phyloP scores from a whole-genome alignment of 73 alveolate species.

The Durusdinium trenchii region DNA sequence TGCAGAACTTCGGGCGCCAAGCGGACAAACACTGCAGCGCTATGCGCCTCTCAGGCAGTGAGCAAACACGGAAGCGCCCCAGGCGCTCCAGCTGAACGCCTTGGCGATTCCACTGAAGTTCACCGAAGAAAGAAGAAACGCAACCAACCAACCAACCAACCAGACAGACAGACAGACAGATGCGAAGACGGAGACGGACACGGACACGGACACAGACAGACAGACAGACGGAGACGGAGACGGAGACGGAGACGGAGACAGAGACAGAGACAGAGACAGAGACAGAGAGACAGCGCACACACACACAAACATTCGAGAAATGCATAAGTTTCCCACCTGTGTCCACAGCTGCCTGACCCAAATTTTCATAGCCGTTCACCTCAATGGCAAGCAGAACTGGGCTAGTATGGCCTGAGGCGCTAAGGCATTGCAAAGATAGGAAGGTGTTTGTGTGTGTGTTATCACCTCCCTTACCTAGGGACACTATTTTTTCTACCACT shows the following conservation, averaged over 20 bases:
- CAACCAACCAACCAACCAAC: neutral
- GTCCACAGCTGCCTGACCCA: too few species aligned
- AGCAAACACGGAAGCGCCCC: constrained; percentile 48
- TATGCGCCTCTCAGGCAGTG: neutral
- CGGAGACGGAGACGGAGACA: too few species aligned
- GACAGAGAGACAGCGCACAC: neutral
- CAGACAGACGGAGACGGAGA: too few species aligned
- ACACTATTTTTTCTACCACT: too few species aligned
- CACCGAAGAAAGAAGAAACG: neutral
- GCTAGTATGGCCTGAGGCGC: too few species aligned
- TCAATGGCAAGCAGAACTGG: too few species aligned
- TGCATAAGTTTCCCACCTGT: too few species aligned
- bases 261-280: neutral
- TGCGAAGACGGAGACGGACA: neutral
- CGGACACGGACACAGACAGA: neutral
- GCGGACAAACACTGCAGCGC: constrained; percentile 61
- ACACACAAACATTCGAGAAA: neutral
- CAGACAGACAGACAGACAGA: neutral
- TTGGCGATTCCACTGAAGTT: neutral
- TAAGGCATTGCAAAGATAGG: too few species aligned
- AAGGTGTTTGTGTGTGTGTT: too few species aligned
- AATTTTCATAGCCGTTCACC: too few species aligned
- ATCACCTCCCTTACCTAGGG: too few species aligned
- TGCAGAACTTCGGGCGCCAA: constrained; percentile 59
- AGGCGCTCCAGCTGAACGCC: constrained; percentile 75